Conservation (phyloP, 2,329 filamentous ascomycete genomes). For the Cladobotryum mycophilum region DNA sequence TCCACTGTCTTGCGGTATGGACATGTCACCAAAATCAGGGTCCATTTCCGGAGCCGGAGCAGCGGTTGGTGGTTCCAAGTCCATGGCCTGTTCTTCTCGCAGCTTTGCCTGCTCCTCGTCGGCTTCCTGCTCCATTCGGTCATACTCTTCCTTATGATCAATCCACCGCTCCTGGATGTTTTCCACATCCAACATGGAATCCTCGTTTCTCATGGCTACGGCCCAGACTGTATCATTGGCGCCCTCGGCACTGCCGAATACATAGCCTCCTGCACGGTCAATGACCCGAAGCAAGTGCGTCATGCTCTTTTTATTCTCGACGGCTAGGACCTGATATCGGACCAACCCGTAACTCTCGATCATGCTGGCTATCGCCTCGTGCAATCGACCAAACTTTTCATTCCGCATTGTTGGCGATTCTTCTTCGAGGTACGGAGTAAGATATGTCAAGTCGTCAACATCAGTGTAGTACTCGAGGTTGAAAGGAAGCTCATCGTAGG, state of each 20-base stretch:
- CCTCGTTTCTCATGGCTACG: slow-evolving; percentile 77
- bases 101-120: slow-evolving; percentile 67
- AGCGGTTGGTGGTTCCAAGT: slow-evolving; percentile 23
- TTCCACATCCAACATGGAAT: slow-evolving; percentile 68
- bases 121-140: slow-evolving; percentile 68
- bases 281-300: slow-evolving; percentile 84
- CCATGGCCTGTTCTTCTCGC: slow-evolving; percentile 32
- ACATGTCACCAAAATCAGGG: slow-evolving; percentile 46
- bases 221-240: slow-evolving; percentile 98
- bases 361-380: slow-evolving; percentile 77
- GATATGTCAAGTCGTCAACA: slow-evolving; percentile 82
- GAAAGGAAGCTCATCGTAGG: slow-evolving; percentile 83
- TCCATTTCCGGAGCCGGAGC: slow-evolving; percentile 25
- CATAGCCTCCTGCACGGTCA: slow-evolving; percentile 87
- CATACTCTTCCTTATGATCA: slow-evolving; percentile 81
- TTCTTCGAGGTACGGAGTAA: slow-evolving; percentile 71
- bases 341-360: slow-evolving; percentile 89
- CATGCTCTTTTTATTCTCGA: slow-evolving; percentile 97
- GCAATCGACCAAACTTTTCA: slow-evolving; percentile 76
- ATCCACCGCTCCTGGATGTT: slow-evolving; percentile 97
- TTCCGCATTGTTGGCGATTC: slow-evolving; percentile 66
- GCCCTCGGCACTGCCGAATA: slow-evolving; percentile 83
- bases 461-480: slow-evolving; percentile 97
- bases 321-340: slow-evolving; percentile 84
- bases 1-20: slow-evolving; percentile 52